phyloP scores from a whole-genome alignment of 805 yeast species.

The Maudiozyma saulgeensis region DNA sequence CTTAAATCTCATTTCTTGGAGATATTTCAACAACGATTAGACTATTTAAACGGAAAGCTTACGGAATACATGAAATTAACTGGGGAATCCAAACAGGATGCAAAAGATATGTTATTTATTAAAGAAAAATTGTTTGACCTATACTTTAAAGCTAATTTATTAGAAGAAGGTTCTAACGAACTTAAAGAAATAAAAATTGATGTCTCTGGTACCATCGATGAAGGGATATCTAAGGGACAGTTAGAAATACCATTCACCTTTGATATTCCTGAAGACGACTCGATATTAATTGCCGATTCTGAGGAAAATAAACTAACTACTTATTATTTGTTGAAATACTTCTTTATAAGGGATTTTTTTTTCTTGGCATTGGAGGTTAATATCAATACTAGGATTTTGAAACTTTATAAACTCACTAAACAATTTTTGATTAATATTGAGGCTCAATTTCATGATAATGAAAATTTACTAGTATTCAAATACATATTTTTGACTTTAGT shows the following conservation, averaged over 20 bases:
- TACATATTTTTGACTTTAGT: conserved; percentile 12
- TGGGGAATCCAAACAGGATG: conserved; percentile 1
- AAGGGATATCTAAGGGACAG: conserved; percentile 11
- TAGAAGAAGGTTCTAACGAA: conserved; percentile 20
- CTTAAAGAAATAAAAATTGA: conserved; percentile 10
- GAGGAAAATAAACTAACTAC: conserved; percentile 10
- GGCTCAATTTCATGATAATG: conserved; percentile 6
- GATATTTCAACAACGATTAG: conserved; percentile 21
- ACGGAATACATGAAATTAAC: background rate
- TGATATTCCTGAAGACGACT: conserved; percentile 1
- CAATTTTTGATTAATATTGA: conserved; percentile 12
- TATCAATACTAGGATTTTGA: conserved; percentile 3
- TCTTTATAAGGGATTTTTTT: conserved; percentile 17
- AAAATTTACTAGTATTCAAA: conserved; percentile 16
- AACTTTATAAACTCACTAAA: conserved; percentile 10
- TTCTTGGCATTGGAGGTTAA: conserved; percentile 10
- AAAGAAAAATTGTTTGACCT: conserved; percentile 22
- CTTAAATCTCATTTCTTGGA: conserved; percentile 17
- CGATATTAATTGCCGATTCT: conserved; percentile 9
- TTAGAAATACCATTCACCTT: conserved; percentile 16
- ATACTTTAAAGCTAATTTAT: conserved; percentile 19
- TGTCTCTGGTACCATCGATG: conserved; percentile 4
- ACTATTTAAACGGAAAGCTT: conserved; percentile 7
- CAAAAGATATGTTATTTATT: conserved; percentile 9
- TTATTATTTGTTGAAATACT: conserved; percentile 15